Percentiles rank a stretch among this genome's conserved stretches.
These are phyloP conservation scores for Colletotrichum camelliae DNA, from an alignment of 2,329 filamentous ascomycete species.

Conservation along the genomic window DNA sequence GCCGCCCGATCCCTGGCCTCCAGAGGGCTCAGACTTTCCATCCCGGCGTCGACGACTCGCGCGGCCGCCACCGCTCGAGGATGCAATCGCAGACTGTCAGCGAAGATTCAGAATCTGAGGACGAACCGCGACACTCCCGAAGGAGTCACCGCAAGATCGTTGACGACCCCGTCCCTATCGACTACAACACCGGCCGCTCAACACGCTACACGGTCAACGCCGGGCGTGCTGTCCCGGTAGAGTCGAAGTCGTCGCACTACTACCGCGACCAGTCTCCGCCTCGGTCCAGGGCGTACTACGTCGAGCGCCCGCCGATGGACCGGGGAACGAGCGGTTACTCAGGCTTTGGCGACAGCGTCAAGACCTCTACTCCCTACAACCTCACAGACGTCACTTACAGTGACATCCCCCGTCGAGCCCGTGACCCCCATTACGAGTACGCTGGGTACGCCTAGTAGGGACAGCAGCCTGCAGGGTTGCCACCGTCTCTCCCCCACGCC, in stretches of 20 bases:
- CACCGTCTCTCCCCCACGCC: background rate
- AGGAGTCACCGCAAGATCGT: constrained; percentile 39
- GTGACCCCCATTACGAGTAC: constrained; percentile 18
- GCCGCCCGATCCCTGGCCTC: constrained; percentile 30
- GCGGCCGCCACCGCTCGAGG: constrained; percentile 42
- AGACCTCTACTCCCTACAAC: constrained; percentile 35
- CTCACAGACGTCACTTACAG: constrained; percentile 37
- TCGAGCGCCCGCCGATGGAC: constrained; percentile 29
- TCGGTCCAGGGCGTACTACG: constrained; percentile 7
- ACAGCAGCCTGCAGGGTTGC: background rate
- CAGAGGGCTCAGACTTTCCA: constrained; percentile 39
- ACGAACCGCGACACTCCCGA: constrained; percentile 32
- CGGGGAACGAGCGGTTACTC: constrained; percentile 35
- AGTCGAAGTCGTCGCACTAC: constrained; percentile 25
- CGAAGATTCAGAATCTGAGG: constrained; percentile 39
- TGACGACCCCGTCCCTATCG: constrained; percentile 30
- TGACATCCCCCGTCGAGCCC: constrained; percentile 28
- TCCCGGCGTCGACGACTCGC: constrained; percentile 28
- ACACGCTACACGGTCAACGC: constrained; percentile 21
- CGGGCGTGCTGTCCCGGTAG: constrained; percentile 29
- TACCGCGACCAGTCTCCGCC: constrained; percentile 22
- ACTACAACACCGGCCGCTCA: background rate
- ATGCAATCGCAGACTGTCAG: constrained; percentile 37
- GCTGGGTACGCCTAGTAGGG: constrained; percentile 22
- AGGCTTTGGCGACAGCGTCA: constrained; percentile 35